Conservation (phyloP, 2,329 filamentous ascomycete species). For the Gyromitra esculenta region DNA sequence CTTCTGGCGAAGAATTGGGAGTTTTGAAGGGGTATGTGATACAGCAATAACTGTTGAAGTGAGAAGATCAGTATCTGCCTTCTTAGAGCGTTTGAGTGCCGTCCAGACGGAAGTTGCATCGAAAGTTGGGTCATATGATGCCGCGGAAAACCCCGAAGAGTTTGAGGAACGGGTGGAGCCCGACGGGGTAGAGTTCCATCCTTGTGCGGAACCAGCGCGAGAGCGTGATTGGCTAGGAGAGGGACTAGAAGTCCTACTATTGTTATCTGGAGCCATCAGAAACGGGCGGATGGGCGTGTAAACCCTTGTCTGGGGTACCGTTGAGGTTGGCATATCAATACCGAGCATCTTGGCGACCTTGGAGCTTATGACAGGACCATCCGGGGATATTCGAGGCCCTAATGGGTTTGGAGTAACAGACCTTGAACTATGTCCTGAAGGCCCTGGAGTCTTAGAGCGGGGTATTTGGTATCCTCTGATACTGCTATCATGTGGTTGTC, state of each 20-base stretch:
- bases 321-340: constrained; percentile 27
- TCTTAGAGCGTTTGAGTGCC: constrained; percentile 40
- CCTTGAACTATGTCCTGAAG: constrained; percentile 13
- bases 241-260: constrained; percentile 9
- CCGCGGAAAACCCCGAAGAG: constrained; percentile 21
- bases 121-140: constrained; percentile 46
- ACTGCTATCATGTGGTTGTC: constrained; percentile 1
- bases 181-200: constrained; percentile 17
- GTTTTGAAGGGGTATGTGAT: constrained; percentile 42
- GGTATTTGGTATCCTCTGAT: constrained; percentile 20
- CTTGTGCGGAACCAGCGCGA: constrained; percentile 11
- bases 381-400: constrained; percentile 12
- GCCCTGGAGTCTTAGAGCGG: constrained; percentile 1
- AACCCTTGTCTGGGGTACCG: constrained; percentile 10
- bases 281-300: constrained; percentile 10
- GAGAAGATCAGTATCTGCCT: constrained; percentile 38
- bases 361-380: constrained; percentile 30
- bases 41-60: constrained; percentile 19
- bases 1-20: constrained; percentile 32
- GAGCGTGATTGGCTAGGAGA: constrained; percentile 21
- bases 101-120: constrained; percentile 43
- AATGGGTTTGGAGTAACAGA: constrained; percentile 20
- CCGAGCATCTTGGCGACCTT: constrained; percentile 50
- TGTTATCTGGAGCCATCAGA: constrained; percentile 11
- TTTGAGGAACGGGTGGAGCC: constrained; percentile 12